Percentiles rank a stretch among this genome's conserved stretches.
phyloP scores from a whole-genome alignment of 2,329 filamentous ascomycete species.

The Trichoderma sp. region DNA sequence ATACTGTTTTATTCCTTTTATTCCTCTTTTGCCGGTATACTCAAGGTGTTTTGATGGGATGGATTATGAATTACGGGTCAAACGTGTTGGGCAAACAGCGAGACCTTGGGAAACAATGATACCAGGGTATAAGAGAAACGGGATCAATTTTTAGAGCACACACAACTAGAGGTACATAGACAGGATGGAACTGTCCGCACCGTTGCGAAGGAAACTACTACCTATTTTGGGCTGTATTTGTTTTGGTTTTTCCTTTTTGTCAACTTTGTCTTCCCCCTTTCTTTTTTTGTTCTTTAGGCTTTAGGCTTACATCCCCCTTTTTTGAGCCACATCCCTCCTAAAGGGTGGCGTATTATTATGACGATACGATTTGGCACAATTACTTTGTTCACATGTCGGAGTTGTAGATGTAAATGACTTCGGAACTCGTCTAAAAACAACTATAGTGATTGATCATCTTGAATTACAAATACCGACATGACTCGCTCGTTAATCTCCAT shows the following conservation, averaged over 20 bases:
- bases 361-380: not conserved
- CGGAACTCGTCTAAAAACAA: not conserved
- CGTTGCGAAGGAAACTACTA: not conserved
- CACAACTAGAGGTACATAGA: conserved; percentile 15
- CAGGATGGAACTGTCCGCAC: conserved; percentile 7
- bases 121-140: conserved; percentile 10
- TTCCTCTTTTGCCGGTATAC: not conserved
- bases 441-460: not conserved
- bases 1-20: not conserved
- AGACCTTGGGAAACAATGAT: conserved; percentile 2
- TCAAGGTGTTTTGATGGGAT: conserved; percentile 6
- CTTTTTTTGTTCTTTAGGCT: not conserved
- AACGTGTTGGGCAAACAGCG: not conserved
- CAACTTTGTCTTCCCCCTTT: not conserved
- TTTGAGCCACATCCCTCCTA: not conserved
- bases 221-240: not conserved
- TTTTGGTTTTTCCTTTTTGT: not conserved
- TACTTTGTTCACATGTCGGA: not conserved
- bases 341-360: not conserved
- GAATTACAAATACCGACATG: not conserved
- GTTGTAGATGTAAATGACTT: not conserved
- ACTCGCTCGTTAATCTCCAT: not conserved
- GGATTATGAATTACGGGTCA: conserved; percentile 15
- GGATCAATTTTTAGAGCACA: conserved; percentile 14
- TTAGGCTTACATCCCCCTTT: not conserved